These are phyloP conservation scores for Kokia cookei DNA, from an alignment of 441 rosid species.

Conservation along the genomic window DNA sequence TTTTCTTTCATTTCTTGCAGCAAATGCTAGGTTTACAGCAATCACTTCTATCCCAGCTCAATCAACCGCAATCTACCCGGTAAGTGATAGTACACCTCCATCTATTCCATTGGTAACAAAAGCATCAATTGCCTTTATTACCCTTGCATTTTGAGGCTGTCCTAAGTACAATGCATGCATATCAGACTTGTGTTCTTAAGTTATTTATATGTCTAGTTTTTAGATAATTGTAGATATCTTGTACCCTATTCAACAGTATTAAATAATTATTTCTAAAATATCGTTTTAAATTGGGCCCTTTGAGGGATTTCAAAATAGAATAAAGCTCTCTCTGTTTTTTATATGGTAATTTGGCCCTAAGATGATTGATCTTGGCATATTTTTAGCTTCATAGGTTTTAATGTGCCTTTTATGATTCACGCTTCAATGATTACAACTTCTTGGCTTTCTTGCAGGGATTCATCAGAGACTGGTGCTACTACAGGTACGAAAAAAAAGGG, in stretches of 20 bases:
- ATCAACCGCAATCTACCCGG: constrained; percentile 40
- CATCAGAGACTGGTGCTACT: constrained; percentile 39
- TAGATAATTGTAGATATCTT: background rate
- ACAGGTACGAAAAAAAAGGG: constrained; percentile 29
- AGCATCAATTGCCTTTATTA: background rate
- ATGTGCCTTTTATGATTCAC: background rate
- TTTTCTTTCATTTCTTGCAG: constrained; percentile 24
- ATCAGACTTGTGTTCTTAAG: background rate
- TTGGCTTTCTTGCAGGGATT: constrained; percentile 33
- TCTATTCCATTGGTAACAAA: background rate
- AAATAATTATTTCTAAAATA: background rate
- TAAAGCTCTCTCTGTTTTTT: background rate
- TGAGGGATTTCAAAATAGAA: background rate
- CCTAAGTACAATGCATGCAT: background rate
- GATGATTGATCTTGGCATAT: background rate
- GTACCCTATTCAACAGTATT: background rate
- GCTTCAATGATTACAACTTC: background rate
- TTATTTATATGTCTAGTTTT: background rate
- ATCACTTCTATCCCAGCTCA: constrained; percentile 42
- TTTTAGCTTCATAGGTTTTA: background rate
- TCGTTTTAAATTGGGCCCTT: background rate
- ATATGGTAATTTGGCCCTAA: background rate
- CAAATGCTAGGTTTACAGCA: constrained; percentile 56
- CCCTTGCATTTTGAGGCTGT: background rate
- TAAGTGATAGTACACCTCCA: constrained; percentile 19